Base-by-base conservation (phyloP, 176 grass and related monocot genomes). In the Triticum monococcum region DNA sequence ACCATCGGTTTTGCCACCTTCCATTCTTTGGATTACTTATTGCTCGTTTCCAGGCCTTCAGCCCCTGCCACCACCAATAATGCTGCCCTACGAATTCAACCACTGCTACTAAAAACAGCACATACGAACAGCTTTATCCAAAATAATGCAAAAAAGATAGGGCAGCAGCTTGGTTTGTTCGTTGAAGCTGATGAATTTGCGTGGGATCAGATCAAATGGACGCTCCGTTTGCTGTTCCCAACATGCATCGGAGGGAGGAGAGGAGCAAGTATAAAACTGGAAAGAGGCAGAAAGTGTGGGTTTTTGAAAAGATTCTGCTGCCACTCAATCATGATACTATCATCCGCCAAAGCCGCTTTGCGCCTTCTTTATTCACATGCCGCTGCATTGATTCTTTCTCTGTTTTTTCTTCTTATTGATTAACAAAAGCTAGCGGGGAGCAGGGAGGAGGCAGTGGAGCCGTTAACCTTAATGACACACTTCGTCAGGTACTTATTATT, bases 281-380 rank as follows among this genome's bases (percentile, higher is more conserved):
- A 60, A 7, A 13, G 24, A 25, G 6, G 30, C 59, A 75, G 11
- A 67, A 61, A 74, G 63, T 31, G 74, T 4, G 75, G 65, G 41
- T 75, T 87, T 87, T 87, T 79, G 75, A 79, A 83, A 83, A 75
- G 75, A 87, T 87, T 84, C 80, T 68, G 33, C 50, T 41, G 46
- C 63, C 48, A 62, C 64, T 50, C 67, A 43, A 46, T 65, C 75
- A 30, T 77, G 46, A 16, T 31, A 3, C 23, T 30, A 52, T 76
- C 25, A 76, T 75, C 73, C 40, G 68, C 31, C 41, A 89, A 85
- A 80, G 82, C 59, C 31, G 67, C 76, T 65, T 89, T 64, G 16
- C 68, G 32, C 32, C 72, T 64, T 72, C 89, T 86, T 64, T 72
- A 85, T 86, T 72, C 84, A 87, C 84, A 83, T 87, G 84, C 57